These are phyloP conservation scores for Agastache rugosa DNA, from an alignment of 257 asterid genomes.

Conservation along the genomic window DNA sequence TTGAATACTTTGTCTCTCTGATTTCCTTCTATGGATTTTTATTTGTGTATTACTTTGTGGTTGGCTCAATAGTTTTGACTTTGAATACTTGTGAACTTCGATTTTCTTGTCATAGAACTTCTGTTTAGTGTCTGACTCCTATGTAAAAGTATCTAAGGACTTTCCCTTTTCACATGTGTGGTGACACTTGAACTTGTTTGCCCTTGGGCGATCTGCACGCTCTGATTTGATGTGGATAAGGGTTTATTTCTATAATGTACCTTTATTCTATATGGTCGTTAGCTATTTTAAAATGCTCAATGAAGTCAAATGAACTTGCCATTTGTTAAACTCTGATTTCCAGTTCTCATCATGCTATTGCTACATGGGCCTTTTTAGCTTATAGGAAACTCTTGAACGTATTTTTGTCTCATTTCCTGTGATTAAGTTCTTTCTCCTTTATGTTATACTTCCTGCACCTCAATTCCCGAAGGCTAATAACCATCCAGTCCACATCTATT, in stretches of 20 bases:
- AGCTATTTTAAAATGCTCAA: conserved; percentile 3
- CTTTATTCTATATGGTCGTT: conserved; percentile 12
- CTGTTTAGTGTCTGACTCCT: not conserved
- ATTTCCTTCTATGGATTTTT: conserved; percentile 18
- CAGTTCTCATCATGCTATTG: not conserved
- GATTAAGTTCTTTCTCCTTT: conserved; percentile 25
- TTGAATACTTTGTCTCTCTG: conserved; percentile 1
- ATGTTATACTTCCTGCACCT: conserved; percentile 24
- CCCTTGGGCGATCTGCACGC: not conserved
- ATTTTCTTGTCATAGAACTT: conserved; percentile 9
- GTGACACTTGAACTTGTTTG: not conserved
- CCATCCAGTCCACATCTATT: conserved; percentile 23
- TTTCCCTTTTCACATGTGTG: conserved; percentile 11
- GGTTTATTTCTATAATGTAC: not conserved
- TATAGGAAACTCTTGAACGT: conserved; percentile 25
- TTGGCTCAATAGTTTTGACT: conserved; percentile 8
- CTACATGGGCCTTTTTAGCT: conserved; percentile 6
- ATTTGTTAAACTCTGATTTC: conserved; percentile 29
- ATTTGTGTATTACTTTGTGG: conserved; percentile 1
- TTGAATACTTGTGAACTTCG: not conserved
- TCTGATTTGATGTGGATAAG: conserved; percentile 12
- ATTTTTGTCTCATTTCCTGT: conserved; percentile 29
- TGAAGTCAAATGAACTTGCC: conserved; percentile 8
- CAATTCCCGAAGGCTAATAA: conserved; percentile 24
- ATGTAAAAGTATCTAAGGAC: conserved; percentile 12